Evolutionary conservation across 306 rosid species (phyloP).

Genomic region (Elaeagnus macrophylla): DNA sequence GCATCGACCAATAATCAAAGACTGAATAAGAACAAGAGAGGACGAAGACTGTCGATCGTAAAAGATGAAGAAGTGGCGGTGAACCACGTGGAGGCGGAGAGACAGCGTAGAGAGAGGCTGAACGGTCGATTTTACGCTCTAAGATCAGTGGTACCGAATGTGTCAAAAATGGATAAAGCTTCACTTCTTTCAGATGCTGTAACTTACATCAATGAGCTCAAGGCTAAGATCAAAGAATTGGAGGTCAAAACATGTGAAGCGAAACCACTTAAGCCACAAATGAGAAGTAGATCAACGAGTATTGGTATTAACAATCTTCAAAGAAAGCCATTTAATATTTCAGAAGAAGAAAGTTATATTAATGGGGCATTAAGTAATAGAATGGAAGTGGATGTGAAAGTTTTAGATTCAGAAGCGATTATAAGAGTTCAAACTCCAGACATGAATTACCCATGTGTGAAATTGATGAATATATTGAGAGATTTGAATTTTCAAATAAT

Average conservation of each 20-base stretch:
- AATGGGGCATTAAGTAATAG: too few relatives aligned
- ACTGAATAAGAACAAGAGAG: constrained; percentile 3
- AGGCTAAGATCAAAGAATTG: constrained; percentile 12
- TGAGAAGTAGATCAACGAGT: neutral
- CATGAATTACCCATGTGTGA: constrained; percentile 32
- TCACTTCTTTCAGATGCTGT: too few relatives aligned
- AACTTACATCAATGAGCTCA: too few relatives aligned
- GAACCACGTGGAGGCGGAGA: constrained; percentile 45
- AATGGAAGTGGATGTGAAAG: constrained; percentile 30
- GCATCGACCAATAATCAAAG: constrained; percentile 6
- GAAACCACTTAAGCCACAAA: neutral
- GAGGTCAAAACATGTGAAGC: too few relatives aligned
- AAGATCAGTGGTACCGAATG: constrained; percentile 42
- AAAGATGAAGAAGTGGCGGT: neutral
- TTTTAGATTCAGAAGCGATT: constrained; percentile 42
- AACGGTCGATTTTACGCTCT: constrained; percentile 45
- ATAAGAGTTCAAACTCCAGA: constrained; percentile 35
- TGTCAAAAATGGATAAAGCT: constrained; percentile 37
- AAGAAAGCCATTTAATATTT: neutral
- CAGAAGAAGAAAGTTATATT: too few relatives aligned
- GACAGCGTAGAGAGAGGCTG: constrained; percentile 36
- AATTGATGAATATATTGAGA: constrained; percentile 32
- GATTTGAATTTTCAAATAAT: constrained; percentile 28
- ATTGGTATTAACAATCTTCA: neutral
- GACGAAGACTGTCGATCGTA: constrained; percentile 2